Conservation (phyloP, 805 yeast genomes). For the Metschnikowia reukaufii region DNA sequence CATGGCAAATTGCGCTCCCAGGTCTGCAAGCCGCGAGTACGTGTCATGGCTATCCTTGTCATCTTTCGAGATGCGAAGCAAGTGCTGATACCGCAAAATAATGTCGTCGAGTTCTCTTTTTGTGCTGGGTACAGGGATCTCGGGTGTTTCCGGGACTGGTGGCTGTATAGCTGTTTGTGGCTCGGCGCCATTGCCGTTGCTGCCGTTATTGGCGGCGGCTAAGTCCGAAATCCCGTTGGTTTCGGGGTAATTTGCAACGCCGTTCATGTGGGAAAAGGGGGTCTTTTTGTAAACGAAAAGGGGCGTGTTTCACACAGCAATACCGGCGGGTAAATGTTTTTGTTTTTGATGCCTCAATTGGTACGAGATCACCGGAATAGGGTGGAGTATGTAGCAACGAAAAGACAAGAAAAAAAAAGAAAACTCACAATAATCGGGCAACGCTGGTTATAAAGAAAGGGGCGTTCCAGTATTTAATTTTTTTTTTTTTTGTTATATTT, state of each 20-base stretch:
- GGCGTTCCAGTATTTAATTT: background rate
- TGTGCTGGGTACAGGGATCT: constrained; percentile 15
- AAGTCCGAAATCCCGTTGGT: constrained; percentile 5
- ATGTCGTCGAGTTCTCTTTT: constrained; percentile 18
- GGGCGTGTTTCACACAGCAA: background rate
- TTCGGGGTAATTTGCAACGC: constrained; percentile 6
- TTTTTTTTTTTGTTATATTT: too few relatives aligned
- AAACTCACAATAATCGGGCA: background rate
- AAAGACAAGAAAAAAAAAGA: background rate
- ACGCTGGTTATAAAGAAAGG: background rate
- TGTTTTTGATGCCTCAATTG: background rate
- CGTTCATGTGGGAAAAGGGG: constrained; percentile 3
- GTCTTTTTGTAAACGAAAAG: background rate
- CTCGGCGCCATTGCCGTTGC: background rate
- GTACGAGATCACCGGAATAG: background rate
- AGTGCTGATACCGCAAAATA: constrained; percentile 19
- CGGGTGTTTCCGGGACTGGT: background rate
- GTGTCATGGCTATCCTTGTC: constrained; percentile 23
- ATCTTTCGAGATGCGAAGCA: constrained; percentile 21
- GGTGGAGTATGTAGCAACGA: background rate
- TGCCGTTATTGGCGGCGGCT: background rate
- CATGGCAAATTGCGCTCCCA: background rate
- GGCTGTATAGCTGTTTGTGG: background rate
- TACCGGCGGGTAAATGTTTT: background rate
- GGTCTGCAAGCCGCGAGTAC: constrained; percentile 7